Conservation (phyloP, 2,329 filamentous ascomycete species). For the Aspergillus melleus region DNA sequence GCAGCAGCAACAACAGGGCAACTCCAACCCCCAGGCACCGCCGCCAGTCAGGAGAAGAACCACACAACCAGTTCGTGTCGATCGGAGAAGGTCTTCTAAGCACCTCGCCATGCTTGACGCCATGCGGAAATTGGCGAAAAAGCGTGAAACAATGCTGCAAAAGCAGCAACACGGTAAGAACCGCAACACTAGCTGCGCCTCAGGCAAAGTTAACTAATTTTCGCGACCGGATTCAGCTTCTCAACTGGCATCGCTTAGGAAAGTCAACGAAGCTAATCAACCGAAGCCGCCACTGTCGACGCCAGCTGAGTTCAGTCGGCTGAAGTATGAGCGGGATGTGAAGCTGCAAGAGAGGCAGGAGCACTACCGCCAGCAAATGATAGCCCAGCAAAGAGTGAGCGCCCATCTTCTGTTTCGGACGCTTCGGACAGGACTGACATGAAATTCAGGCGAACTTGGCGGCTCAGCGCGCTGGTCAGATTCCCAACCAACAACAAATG, state of each 20-base stretch:
- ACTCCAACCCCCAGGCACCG: conserved; percentile 54
- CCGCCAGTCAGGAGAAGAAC: conserved; percentile 67
- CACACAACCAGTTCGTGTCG: conserved; percentile 75
- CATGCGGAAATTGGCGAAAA: conserved; percentile 94
- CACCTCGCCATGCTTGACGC: conserved; percentile 88
- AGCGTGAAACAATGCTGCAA: conserved; percentile 78
- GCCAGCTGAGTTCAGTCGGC: conserved; percentile 83
- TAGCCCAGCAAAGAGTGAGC: conserved; percentile 54
- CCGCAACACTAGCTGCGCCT: background rate
- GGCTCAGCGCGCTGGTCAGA: conserved; percentile 44
- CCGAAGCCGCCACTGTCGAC: conserved; percentile 65
- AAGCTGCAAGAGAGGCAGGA: conserved; percentile 58
- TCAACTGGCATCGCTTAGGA: conserved; percentile 75
- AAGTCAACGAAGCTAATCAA: conserved; percentile 69
- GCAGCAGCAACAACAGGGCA: conserved; percentile 50
- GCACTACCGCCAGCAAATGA: conserved; percentile 64
- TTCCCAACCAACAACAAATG: conserved; percentile 42
- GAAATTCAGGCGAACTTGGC: conserved; percentile 40
- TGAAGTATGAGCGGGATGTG: conserved; percentile 85
- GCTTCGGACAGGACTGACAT: background rate
- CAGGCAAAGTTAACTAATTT: conserved; percentile 2
- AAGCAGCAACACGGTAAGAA: conserved; percentile 76
- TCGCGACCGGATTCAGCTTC: conserved; percentile 47
- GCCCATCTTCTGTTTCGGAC: background rate
- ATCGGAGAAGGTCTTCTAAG: conserved; percentile 80